Evolutionary conservation across 2,329 filamentous ascomycete genomes (phyloP).

Genomic region (Xylaria sp.): DNA sequence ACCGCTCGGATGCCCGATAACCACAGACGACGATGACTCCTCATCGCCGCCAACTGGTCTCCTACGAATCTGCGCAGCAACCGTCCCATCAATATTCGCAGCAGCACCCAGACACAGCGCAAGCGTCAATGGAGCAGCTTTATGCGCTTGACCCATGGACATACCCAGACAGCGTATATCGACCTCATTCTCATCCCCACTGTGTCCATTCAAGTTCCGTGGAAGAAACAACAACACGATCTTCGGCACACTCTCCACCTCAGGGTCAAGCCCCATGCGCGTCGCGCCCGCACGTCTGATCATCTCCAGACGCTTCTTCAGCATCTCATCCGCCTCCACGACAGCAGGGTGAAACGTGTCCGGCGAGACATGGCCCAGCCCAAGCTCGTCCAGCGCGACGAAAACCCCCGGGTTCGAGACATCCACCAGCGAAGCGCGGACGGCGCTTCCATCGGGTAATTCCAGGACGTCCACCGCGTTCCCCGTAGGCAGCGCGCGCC

Average conservation of each 20-base stretch:
- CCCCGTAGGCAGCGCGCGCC: slow-evolving; percentile 54
- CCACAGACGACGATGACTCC: slow-evolving; percentile 43
- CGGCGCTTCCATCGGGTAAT: slow-evolving; percentile 43
- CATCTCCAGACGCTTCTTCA: slow-evolving; percentile 50
- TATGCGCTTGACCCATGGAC: slow-evolving; percentile 58
- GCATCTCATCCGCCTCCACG: slow-evolving; percentile 48
- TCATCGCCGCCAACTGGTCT: neutral
- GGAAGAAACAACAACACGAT: slow-evolving; percentile 57
- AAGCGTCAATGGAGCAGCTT: slow-evolving; percentile 55
- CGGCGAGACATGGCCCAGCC: slow-evolving; percentile 30
- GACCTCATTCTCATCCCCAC: slow-evolving; percentile 33
- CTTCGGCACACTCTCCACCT: slow-evolving; percentile 55
- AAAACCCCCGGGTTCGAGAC: slow-evolving; percentile 57
- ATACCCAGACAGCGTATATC: slow-evolving; percentile 60
- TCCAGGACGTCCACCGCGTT: slow-evolving; percentile 49
- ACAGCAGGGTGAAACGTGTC: slow-evolving; percentile 40
- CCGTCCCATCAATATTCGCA: slow-evolving; percentile 46
- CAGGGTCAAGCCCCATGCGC: slow-evolving; percentile 54
- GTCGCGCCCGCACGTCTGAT: slow-evolving; percentile 53
- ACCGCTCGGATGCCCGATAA: slow-evolving; percentile 60
- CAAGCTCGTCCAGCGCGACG: slow-evolving; percentile 50
- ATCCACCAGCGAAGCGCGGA: slow-evolving; percentile 54
- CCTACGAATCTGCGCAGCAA: slow-evolving; percentile 30
- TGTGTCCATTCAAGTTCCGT: slow-evolving; percentile 23
- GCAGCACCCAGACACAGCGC: slow-evolving; percentile 55